These are phyloP conservation scores for Ceratocystis eucalypticola DNA, from an alignment of 2,329 filamentous ascomycete genomes.

Conservation along the genomic window DNA sequence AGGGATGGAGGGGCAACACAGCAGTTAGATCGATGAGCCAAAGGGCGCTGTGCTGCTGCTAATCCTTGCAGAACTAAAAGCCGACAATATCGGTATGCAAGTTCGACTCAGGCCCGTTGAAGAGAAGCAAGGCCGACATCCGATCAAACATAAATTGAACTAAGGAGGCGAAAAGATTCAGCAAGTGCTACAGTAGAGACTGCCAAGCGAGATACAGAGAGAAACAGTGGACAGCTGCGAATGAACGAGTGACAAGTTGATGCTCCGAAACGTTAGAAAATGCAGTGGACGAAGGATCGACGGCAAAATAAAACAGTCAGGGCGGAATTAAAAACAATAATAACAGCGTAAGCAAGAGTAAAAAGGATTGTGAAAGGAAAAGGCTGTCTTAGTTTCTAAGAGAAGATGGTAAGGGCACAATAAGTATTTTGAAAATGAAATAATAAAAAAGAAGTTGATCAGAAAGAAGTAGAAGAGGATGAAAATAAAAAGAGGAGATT, in stretches of 20 bases:
- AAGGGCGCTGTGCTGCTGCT: not conserved
- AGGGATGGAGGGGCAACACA: conserved; percentile 1
- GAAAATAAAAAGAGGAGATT: not conserved
- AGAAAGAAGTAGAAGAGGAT: not conserved
- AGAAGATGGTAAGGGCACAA: not conserved
- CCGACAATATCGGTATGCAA: conserved; percentile 1
- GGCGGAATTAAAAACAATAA: not conserved
- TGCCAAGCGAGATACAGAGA: not conserved
- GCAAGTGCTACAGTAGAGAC: not conserved
- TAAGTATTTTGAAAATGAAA: not conserved
- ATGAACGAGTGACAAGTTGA: not conserved
- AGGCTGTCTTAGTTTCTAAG: not conserved
- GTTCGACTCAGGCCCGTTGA: not conserved
- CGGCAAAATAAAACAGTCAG: conserved; percentile 1
- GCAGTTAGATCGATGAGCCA: not conserved
- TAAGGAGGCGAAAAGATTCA: not conserved
- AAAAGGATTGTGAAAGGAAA: not conserved
- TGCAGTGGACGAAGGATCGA: conserved; percentile 2
- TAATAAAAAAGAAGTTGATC: not conserved
- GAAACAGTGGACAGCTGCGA: not conserved
- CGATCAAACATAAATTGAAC: not conserved
- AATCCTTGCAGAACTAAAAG: not conserved
- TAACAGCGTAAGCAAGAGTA: not conserved
- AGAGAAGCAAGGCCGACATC: not conserved
- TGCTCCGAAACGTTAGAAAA: conserved; percentile 2